Base-by-base conservation (phyloP, 345 rosid genomes). In the Clausena lansium region DNA sequence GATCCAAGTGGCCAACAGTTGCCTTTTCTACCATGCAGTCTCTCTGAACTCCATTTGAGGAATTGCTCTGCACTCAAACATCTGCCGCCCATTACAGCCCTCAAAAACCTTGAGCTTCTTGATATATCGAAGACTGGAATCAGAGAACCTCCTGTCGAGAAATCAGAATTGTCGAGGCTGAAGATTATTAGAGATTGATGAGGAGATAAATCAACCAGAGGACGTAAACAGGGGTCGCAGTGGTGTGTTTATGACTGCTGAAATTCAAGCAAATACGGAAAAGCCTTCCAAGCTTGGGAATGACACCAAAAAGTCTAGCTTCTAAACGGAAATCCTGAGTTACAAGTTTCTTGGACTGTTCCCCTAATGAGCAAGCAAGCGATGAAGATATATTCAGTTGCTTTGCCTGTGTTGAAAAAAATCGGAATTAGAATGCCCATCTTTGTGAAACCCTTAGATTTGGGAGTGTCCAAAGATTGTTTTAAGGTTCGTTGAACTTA, bases 1-100 rank as follows among this genome's bases (percentile, higher is more conserved):
- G 9, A 20, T 20, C 24, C 7, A 22, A 55, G 3, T 7, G 2
- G 25, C 24, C 3, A 6, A 20, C 9, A 67, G 52, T 1, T 41
- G 67, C 83, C 91, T 27, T 72, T 81, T 36, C 75, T 79, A 70
- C 78, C 80, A 19, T 47, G 73, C n/a, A 59, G 28, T 35, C 83
- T 91, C 39, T 69, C 50, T 17, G n/a, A 73, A 8, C 89, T 91
- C 68, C 78, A 61, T 30, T 45, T 91, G 47, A 80, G 2, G 17
- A 59, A 81, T 50, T 86, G 90, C 77, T 24, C 72, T 68, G 33
- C 45, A 3, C 54, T 41, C n/a, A 6, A 3, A 41, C 0, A 38
- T 27, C 27, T 91, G 35, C 82, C 85, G 17, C 47, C 67, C 61
- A 77, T 81, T 27, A 2, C 5, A 50, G 39, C 11, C 7, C 83